Conservation (phyloP, 2,329 filamentous ascomycete genomes). For the Volutella citrinella region DNA sequence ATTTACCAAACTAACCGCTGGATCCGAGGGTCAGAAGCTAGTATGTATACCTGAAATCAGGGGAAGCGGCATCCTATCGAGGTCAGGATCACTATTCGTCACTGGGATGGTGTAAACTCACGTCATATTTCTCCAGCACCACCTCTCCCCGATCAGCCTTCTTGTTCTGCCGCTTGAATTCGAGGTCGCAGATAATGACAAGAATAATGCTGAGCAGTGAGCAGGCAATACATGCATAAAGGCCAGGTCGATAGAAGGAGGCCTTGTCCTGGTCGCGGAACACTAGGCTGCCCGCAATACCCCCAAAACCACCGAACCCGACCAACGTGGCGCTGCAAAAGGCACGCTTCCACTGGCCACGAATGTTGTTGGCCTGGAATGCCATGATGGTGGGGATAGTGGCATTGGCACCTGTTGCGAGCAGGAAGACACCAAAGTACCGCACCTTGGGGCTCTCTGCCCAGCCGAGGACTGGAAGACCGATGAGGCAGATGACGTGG, state of each 20-base stretch:
- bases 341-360: conserved; percentile 82
- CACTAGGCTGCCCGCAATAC: conserved; percentile 69
- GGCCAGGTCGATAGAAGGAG: conserved; percentile 51
- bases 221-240: conserved; percentile 54
- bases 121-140: conserved; percentile 47
- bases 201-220: conserved; percentile 44
- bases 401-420: conserved; percentile 66
- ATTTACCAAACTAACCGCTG: too few species aligned
- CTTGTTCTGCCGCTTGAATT: conserved; percentile 43
- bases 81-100: too few species aligned
- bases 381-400: conserved; percentile 72
- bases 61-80: too few species aligned
- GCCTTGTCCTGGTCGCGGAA: conserved; percentile 57
- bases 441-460: too few species aligned
- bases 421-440: too few species aligned
- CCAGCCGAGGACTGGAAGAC: too few species aligned
- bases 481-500: too few species aligned
- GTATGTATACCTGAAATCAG: too few species aligned
- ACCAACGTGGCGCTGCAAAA: conserved; percentile 72
- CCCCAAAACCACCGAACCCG: conserved; percentile 73
- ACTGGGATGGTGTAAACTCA: conserved; percentile 30
- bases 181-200: conserved; percentile 39
- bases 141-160: conserved; percentile 53
- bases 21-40: too few species aligned
- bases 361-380: conserved; percentile 82